Evolutionary conservation across 1,284 basidiomycete genomes (phyloP).

Genomic region (Moesziomyces sp.): DNA sequence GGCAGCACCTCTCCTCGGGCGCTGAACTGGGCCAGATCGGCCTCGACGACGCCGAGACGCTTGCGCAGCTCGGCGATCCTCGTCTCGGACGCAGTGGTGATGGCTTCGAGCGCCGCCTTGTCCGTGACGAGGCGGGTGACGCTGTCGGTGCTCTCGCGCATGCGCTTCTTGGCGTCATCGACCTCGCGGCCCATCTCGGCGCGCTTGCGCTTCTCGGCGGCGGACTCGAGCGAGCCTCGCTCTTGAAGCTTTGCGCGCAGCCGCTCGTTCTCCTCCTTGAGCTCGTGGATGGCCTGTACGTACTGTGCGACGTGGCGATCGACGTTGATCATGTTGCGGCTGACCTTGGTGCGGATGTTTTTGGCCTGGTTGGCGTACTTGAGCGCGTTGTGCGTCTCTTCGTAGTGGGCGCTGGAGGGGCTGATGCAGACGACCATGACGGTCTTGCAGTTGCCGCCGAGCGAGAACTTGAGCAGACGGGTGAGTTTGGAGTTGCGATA

Average conservation of each 20-base stretch:
- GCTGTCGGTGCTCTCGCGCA: slow-evolving; percentile 73
- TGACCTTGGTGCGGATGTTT: slow-evolving; percentile 67
- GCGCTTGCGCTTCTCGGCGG: slow-evolving; percentile 74
- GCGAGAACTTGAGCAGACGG: slow-evolving; percentile 66
- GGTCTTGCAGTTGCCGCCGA: slow-evolving; percentile 68
- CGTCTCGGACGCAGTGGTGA: slow-evolving; percentile 79
- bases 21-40: slow-evolving; percentile 23
- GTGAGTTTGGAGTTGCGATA: slow-evolving; percentile 67
- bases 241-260: slow-evolving; percentile 85
- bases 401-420: slow-evolving; percentile 66
- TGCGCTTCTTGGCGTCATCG: slow-evolving; percentile 76
- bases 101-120: slow-evolving; percentile 77
- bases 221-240: slow-evolving; percentile 65
- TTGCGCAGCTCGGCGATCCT: slow-evolving; percentile 76
- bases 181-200: slow-evolving; percentile 72
- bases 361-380: slow-evolving; percentile 68
- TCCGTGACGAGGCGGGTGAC: slow-evolving; percentile 67
- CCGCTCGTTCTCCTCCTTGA: slow-evolving; percentile 83
- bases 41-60: slow-evolving; percentile 77
- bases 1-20: slow-evolving; percentile 32
- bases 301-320: slow-evolving; percentile 68
- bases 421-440: slow-evolving; percentile 68
- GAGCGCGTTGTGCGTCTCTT: slow-evolving; percentile 67
- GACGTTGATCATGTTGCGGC: slow-evolving; percentile 66
- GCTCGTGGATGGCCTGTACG: slow-evolving; percentile 88